phyloP scores from a whole-genome alignment of 2,329 filamentous ascomycete genomes.

The Stagonosporopsis vannaccii region DNA sequence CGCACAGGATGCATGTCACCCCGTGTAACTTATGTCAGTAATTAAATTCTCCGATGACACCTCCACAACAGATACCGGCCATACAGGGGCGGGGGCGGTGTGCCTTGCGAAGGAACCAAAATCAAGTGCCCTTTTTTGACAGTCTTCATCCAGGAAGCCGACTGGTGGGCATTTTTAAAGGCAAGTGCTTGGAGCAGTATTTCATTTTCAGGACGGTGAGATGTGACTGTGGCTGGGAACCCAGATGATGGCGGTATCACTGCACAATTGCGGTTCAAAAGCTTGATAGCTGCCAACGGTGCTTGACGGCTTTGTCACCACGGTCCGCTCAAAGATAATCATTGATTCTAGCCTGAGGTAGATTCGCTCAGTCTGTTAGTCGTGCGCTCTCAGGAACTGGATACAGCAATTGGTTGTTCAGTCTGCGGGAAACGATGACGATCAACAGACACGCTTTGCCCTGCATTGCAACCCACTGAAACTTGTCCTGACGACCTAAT shows the following conservation, averaged over 20 bases:
- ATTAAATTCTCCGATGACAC: neutral
- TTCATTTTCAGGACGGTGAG: no score
- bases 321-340: neutral
- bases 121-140: neutral
- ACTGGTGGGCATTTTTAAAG: neutral
- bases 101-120: neutral
- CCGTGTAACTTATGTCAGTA: slow-evolving; percentile 2
- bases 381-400: neutral
- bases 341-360: neutral
- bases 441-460: slow-evolving; percentile 21
- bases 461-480: slow-evolving; percentile 16
- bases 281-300: slow-evolving; percentile 1
- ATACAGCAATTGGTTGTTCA: slow-evolving; percentile 2
- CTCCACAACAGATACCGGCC: neutral
- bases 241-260: neutral
- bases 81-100: no score
- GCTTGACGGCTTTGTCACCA: neutral
- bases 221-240: neutral
- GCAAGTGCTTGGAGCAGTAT: neutral
- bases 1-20: neutral
- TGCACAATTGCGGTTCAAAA: neutral
- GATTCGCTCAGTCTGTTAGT: neutral
- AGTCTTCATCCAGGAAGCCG: neutral
- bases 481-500: slow-evolving; percentile 19
- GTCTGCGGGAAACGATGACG: slow-evolving; percentile 20